Evolutionary conservation across 306 rosid species (phyloP).

Genomic region (Pyrus bretschneideri): DNA sequence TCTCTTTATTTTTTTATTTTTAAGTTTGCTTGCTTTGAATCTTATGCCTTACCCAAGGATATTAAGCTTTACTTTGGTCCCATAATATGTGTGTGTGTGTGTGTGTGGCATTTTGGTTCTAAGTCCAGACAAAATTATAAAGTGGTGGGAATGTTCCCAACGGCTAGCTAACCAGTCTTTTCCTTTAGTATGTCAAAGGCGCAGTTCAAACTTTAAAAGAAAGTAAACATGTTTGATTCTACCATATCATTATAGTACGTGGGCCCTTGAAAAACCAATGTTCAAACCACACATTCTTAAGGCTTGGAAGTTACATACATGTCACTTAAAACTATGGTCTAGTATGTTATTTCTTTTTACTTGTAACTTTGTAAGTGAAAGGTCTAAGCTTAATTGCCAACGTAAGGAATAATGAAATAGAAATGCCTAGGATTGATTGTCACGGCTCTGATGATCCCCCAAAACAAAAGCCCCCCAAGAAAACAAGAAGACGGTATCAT

Average conservation of each 20-base stretch:
- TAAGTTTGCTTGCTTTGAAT: slow-evolving; percentile 40
- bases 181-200: neutral
- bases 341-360: too few relatives aligned
- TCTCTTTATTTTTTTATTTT: too few relatives aligned
- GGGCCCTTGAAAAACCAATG: neutral
- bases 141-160: slow-evolving; percentile 57
- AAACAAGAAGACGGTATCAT: neutral
- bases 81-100: neutral
- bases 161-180: slow-evolving; percentile 33
- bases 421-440: neutral
- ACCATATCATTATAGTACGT: neutral
- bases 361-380: too few relatives aligned
- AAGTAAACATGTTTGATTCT: slow-evolving; percentile 9
- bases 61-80: slow-evolving; percentile 11
- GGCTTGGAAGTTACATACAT: neutral
- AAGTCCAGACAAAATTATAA: slow-evolving; percentile 39
- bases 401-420: too few relatives aligned
- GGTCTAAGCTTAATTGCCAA: neutral
- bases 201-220: neutral
- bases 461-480: neutral
- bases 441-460: neutral
- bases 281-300: neutral
- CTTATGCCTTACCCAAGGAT: slow-evolving; percentile 40
- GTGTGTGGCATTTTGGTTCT: neutral
- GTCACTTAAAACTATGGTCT: too few relatives aligned